Evolutionary conservation across 2,329 filamentous ascomycete genomes (phyloP).

Genomic region (Trichoderma hamatum): DNA sequence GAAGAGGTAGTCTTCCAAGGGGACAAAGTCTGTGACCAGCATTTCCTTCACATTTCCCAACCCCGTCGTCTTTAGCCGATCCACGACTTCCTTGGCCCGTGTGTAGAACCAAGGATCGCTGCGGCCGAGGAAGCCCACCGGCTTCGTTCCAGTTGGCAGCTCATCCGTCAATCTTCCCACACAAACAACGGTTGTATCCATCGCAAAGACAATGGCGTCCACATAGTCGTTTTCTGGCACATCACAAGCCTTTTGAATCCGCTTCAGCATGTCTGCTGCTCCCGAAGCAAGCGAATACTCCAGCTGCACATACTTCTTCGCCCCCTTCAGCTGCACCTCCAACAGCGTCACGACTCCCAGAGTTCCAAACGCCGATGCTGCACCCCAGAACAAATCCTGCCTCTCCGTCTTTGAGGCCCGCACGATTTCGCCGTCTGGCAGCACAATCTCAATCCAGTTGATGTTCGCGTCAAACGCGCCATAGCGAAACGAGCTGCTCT

Average conservation of each 20-base stretch:
- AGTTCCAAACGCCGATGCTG: slow-evolving; percentile 67
- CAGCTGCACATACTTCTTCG: slow-evolving; percentile 59
- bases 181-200: slow-evolving; percentile 60
- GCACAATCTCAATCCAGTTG: slow-evolving; percentile 65
- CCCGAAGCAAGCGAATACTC: slow-evolving; percentile 55
- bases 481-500: slow-evolving; percentile 69
- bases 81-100: slow-evolving; percentile 56
- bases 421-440: slow-evolving; percentile 61
- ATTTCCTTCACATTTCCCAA: slow-evolving; percentile 8
- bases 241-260: slow-evolving; percentile 49
- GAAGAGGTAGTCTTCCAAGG: slow-evolving; percentile 68
- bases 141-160: slow-evolving; percentile 40
- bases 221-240: slow-evolving; percentile 62
- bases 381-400: slow-evolving; percentile 65
- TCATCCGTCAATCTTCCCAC: slow-evolving; percentile 59
- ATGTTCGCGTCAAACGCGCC: slow-evolving; percentile 68
- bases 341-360: slow-evolving; percentile 67
- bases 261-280: slow-evolving; percentile 43
- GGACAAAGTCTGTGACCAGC: slow-evolving; percentile 56
- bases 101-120: slow-evolving; percentile 76
- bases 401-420: slow-evolving; percentile 57
- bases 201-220: slow-evolving; percentile 68
- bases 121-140: slow-evolving; percentile 57
- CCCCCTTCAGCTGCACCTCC: slow-evolving; percentile 61
- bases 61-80: slow-evolving; percentile 33